Conservation (phyloP, 768 basidiomycete species). For the Candolleomyces aberdarensis region DNA sequence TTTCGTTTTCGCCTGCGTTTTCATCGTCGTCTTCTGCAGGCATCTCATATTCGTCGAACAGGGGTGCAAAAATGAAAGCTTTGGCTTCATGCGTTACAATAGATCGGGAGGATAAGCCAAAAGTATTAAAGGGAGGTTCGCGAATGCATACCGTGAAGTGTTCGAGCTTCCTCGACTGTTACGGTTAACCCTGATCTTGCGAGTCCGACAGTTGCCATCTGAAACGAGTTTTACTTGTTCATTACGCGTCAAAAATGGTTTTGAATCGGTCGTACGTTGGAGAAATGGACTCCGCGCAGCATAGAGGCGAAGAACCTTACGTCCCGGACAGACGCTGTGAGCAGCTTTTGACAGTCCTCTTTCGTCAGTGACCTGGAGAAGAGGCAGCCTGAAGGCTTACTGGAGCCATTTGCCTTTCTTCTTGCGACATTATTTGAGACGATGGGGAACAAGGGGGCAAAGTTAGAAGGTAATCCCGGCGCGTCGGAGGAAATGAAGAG, state of each 20-base stretch:
- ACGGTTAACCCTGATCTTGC: conserved; percentile 68
- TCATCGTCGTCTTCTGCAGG: conserved; percentile 31
- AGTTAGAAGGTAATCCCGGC: too few relatives aligned
- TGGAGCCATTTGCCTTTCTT: neutral
- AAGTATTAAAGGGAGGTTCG: neutral
- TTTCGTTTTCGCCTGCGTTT: conserved; percentile 18
- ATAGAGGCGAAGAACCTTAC: conserved; percentile 78
- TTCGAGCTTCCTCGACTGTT: conserved; percentile 81
- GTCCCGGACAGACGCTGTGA: conserved; percentile 74
- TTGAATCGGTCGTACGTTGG: conserved; percentile 52
- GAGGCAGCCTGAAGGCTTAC: neutral
- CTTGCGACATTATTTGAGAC: neutral
- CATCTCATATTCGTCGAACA: conserved; percentile 75
- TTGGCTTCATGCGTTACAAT: conserved; percentile 51
- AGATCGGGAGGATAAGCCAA: neutral
- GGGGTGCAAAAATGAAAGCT: conserved; percentile 72
- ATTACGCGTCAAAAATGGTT: too few relatives aligned
- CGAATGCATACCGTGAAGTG: conserved; percentile 60
- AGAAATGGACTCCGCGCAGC: conserved; percentile 79
- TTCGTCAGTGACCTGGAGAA: neutral
- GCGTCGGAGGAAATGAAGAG: too few relatives aligned
- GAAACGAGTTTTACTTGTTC: conserved; percentile 9
- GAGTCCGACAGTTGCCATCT: conserved; percentile 64
- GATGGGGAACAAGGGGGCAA: neutral
- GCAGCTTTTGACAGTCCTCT: conserved; percentile 34